Base-by-base conservation (phyloP, 1,284 basidiomycete species). In the Sporisorium iseilematis-ciliati region DNA sequence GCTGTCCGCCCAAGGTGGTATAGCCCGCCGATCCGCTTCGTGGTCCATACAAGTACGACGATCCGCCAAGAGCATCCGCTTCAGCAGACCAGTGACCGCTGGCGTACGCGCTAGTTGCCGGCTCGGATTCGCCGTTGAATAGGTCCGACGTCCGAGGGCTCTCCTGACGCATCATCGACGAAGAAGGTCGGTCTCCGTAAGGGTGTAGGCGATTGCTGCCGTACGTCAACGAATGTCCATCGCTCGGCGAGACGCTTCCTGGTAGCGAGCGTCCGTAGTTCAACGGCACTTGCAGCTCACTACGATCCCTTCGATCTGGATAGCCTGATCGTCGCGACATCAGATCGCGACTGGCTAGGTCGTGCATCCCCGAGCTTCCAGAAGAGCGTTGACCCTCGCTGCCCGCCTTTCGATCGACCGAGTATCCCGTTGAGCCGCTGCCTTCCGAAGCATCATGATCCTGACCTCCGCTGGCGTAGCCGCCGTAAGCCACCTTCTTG, bases 141-240 rank as follows among this genome's bases (percentile, higher is more conserved):
- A 46, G 10, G 8, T 62, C 54, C 2, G 62, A 33, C 6, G 59
- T 16, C 11, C 61, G 26, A 21, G 59, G 50, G 29, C 59, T 55
- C 14, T 68, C 65, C 26, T 58, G 59, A n/a, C 56, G 55, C 43
- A 68, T n/a, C 11, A 58, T 11, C 1, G 33, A 31, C 7, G 58
- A 41, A 16, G 55, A 35, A 5, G 58, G 51, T 35, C 68, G 63
- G 5, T 71, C 68, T 4, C 63, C 63, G 26, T 65, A 71, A 2
- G 68, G 68, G 31, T 65, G 63, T 59, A 71, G 62, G 20, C 63
- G 63, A n/a, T 26, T 46, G 46, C 25, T 55, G 55, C 26, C 49
- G 48, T 71, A 65, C 35, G 54, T 26, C 4, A 58, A 31, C 3
- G 49, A 41, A 6, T 53, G 40, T 5, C 54, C 48, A 3, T 70